Evolutionary conservation across 2,329 filamentous ascomycete genomes (phyloP).

Genomic region (Teratosphaeria zuluensis): DNA sequence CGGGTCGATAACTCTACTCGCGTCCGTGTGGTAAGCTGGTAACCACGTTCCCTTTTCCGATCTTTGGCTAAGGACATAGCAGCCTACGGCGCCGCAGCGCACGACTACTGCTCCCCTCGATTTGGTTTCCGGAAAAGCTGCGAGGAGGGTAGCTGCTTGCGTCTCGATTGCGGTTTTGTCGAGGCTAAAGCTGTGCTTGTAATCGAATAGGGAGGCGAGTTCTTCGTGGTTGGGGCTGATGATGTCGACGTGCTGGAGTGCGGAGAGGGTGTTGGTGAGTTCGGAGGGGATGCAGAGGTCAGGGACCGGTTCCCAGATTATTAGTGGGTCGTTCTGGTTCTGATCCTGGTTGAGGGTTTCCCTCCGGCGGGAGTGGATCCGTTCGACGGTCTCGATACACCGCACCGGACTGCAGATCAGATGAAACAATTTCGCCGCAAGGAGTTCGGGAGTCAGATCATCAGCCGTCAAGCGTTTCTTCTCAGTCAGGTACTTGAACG

Average conservation of each 20-base stretch:
- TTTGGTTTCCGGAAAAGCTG: conserved; percentile 7
- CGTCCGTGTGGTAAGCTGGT: conserved; percentile 58
- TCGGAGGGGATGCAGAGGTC: conserved; percentile 69
- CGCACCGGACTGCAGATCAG: conserved; percentile 73
- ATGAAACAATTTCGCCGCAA: conserved; percentile 71
- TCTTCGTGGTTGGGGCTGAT: conserved; percentile 79
- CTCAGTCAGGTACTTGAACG: conserved; percentile 79
- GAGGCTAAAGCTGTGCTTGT: conserved; percentile 16
- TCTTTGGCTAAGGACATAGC: conserved; percentile 37
- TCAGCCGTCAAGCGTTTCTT: conserved; percentile 70
- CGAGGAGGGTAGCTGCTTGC: conserved; percentile 25
- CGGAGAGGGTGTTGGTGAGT: conserved; percentile 42
- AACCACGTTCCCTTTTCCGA: conserved; percentile 47
- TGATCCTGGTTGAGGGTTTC: too few species aligned
- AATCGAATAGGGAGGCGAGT: conserved; percentile 73
- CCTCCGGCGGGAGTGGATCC: conserved; percentile 51
- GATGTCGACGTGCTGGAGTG: conserved; percentile 47
- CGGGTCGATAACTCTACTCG: conserved; percentile 65
- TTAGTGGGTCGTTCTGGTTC: too few species aligned
- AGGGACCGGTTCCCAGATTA: conserved; percentile 94
- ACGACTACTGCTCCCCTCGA: conserved; percentile 51
- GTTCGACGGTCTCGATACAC: conserved; percentile 64
- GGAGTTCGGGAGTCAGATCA: conserved; percentile 56
- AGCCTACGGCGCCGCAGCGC: conserved; percentile 62
- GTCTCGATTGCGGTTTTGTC: conserved; percentile 31